Conservation (phyloP, 2,329 filamentous ascomycete genomes). For the Diaporthe sp. region DNA sequence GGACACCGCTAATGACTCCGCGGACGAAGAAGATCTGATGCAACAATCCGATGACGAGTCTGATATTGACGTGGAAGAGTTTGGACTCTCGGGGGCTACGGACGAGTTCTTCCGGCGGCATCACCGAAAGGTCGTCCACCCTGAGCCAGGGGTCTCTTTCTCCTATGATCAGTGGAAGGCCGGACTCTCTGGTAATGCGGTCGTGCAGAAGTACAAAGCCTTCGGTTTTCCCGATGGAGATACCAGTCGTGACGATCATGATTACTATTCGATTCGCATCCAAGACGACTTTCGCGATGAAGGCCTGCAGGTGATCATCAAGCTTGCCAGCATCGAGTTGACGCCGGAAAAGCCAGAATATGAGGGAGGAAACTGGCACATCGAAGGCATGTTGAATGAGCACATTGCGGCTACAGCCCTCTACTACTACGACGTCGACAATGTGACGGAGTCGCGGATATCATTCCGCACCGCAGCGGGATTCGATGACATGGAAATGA, state of each 20-base stretch:
- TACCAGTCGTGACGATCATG: constrained; percentile 41
- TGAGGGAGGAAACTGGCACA: constrained; percentile 60
- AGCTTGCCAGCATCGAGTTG: constrained; percentile 70
- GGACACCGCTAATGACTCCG: not conserved
- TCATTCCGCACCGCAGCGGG: constrained; percentile 55
- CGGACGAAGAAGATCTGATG: not conserved
- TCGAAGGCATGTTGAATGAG: constrained; percentile 64
- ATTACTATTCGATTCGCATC: constrained; percentile 40
- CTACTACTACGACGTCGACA: constrained; percentile 66
- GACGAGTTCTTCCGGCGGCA: constrained; percentile 1
- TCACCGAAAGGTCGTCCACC: constrained; percentile 38
- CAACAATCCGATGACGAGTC: constrained; percentile 42
- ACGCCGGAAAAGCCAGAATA: constrained; percentile 67
- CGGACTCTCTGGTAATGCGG: not conserved
- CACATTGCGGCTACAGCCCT: constrained; percentile 67
- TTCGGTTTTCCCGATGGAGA: constrained; percentile 11
- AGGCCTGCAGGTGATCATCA: constrained; percentile 73
- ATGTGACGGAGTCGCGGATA: constrained; percentile 59
- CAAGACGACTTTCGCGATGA: constrained; percentile 46
- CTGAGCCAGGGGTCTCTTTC: constrained; percentile 38
- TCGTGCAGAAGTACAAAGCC: not conserved
- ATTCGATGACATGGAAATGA: not conserved
- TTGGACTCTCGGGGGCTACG: not conserved
- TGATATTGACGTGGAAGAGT: constrained; percentile 34
- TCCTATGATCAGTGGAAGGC: constrained; percentile 4